phyloP scores from a whole-genome alignment of 2,329 filamentous ascomycete genomes.

The Cercospora janseana region DNA sequence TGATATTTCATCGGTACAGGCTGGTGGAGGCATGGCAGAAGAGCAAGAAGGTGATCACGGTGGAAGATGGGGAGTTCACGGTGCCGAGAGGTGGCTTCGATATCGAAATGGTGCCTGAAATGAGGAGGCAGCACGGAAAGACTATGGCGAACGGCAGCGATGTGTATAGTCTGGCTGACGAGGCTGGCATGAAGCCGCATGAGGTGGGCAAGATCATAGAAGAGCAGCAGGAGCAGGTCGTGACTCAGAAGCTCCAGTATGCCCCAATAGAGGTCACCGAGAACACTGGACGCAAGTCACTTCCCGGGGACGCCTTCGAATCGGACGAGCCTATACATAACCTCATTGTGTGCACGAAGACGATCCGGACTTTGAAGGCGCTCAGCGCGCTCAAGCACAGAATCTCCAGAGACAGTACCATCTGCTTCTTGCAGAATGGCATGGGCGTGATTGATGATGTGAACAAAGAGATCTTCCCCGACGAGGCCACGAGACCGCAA shows the following conservation, averaged over 20 bases:
- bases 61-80: constrained; percentile 46
- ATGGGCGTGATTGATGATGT: constrained; percentile 81
- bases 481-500: constrained; percentile 63
- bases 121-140: constrained; percentile 41
- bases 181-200: constrained; percentile 31
- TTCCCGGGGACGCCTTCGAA: constrained; percentile 9
- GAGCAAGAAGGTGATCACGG: constrained; percentile 47
- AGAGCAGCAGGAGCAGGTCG: constrained; percentile 18
- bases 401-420: constrained; percentile 65
- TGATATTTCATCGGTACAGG: constrained; percentile 66
- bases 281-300: not conserved
- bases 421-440: constrained; percentile 77
- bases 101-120: constrained; percentile 44
- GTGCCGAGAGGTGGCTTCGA: constrained; percentile 45
- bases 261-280: constrained; percentile 7
- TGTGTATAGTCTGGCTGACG: constrained; percentile 28
- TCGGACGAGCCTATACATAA: constrained; percentile 56
- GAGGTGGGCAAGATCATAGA: constrained; percentile 29
- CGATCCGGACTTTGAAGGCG: constrained; percentile 64
- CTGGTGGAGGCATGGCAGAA: constrained; percentile 50
- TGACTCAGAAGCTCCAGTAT: constrained; percentile 6
- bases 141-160: constrained; percentile 21
- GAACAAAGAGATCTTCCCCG: constrained; percentile 67
- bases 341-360: constrained; percentile 77
- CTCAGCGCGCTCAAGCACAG: constrained; percentile 65